Percentiles rank a stretch among this genome's conserved stretches.
Evolutionary conservation across 345 rosid species (phyloP).

Genomic region (Microcos paniculata): DNA sequence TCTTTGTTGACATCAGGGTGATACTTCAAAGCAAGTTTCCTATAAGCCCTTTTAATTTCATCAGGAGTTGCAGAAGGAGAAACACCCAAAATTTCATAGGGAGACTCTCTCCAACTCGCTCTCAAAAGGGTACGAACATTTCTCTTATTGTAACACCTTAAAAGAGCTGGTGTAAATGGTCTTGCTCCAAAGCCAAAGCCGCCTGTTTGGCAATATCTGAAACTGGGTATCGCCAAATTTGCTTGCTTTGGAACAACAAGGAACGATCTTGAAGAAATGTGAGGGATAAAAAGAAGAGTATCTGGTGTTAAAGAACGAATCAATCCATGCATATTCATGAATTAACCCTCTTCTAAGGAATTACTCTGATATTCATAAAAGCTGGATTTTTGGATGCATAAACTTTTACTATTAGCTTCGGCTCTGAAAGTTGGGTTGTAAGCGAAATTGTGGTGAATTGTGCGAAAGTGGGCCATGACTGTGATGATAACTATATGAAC

Average conservation of each 20-base stretch:
- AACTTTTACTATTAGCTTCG: not conserved
- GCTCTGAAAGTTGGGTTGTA: not conserved
- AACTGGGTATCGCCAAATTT: conserved; percentile 32
- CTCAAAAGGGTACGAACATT: conserved; percentile 28
- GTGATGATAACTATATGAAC: not conserved
- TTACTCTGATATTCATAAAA: conserved; percentile 29
- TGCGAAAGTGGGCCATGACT: not conserved
- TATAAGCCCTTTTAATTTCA: conserved; percentile 92
- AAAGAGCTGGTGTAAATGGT: conserved; percentile 10
- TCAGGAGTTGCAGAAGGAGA: conserved; percentile 71
- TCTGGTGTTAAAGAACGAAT: conserved; percentile 33
- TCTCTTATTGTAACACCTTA: conserved; percentile 29
- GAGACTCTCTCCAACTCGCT: conserved; percentile 68
- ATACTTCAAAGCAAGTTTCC: conserved; percentile 92
- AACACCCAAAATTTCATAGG: conserved; percentile 82
- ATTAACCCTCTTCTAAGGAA: not conserved
- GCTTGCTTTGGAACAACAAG: conserved; percentile 29
- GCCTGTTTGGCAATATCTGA: conserved; percentile 33
- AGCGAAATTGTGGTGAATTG: not conserved
- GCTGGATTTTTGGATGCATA: not conserved
- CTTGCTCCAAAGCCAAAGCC: conserved; percentile 22
- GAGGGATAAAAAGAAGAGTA: conserved; percentile 28
- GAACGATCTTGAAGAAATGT: conserved; percentile 36
- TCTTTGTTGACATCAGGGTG: conserved; percentile 96
- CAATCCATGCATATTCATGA: conserved; percentile 32